Evolutionary conservation across 179 eudicot species (phyloP), one percentile per base, ranked within the genome.

Genomic region (Silene coronaria): DNA sequence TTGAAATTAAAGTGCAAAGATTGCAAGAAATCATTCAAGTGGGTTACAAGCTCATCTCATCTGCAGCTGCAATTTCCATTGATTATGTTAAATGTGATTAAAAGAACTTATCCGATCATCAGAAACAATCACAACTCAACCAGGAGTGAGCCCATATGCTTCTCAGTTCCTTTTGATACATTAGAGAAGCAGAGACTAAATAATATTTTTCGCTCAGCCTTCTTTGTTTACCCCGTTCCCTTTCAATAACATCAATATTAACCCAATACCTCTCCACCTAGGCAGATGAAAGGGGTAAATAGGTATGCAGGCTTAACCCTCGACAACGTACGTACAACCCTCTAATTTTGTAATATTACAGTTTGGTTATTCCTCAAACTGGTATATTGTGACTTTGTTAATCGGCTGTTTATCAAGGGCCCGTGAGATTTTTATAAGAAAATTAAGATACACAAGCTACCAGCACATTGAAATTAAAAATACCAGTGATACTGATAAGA

Each of bases 211-310:
- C 26, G 34, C 67, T 16, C 19, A 24, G 53, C 34, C 55, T 73
- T 73, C 57, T 24, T 24, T 4, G n/a, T 12, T 14, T 51, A 8
- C 17, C 38, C 53, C 45, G 0, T 5, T 27, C 70, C 67, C 42
- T 16, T 19, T 45, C 61, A 45, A 62, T 12, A 19, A 74, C 69
- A 28, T 65, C 26, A 23, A n/a, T 62, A 24, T 62, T 27, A 26
- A 62, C 14, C 67, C 27, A 62, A 62, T 58, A 27, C 67, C 67
- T 62, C 69, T 30, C 69, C 42, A 30, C 69, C 69, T 30, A 64
- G 42, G 69, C 22, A 30, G 42, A 10, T 42, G n/a, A 30, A 16
- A 21, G 48, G 24, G 17, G 51, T 67, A 17, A 46, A 67, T 10
- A 36, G 8, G 51, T 67, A 67, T 67, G 71, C 71, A 67, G 22